Evolutionary conservation across 768 basidiomycete species (phyloP), one percentile per base, ranked within the genome.

Genomic region (Leccinum boreale): DNA sequence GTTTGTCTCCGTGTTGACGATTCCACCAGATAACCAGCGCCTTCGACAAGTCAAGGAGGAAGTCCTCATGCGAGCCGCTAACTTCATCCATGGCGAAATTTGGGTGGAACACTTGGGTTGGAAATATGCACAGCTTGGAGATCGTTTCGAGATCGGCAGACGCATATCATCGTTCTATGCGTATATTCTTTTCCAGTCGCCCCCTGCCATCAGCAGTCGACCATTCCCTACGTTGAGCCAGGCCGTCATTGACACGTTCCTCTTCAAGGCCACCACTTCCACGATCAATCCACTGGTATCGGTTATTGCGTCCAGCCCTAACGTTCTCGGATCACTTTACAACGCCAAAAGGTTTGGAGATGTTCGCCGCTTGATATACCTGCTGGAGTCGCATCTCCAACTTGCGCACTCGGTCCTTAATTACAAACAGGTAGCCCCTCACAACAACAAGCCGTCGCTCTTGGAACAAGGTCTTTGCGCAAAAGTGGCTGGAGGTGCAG

Each of bases 51-150:
- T 94, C 55, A 94, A 94, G 67, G 89, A 91, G 64, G 90, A 92
- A 57, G 92, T 94, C 5, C 78, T 95, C 23, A 74, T 90, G 50
- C 85, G 90, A 33, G 92, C 90, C 0, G 78, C 85, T 12, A 79
- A 79, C 5, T 92, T 94, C 60, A 81, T 95, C 9, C 91, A 94
- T 65, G 82, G 84, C 8, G 90, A 95, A 68, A 85, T 96, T 19
- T 98, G 94, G 94, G 82, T 88, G 1, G 87, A 89, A 63, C 89
- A 92, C 70, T 69, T 85, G 39, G 83, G 85, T 3, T 98, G 94
- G 94, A 90, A 90, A 69, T 97, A 94, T 62, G 77, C 78, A 4
- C 87, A 88, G 55, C 77, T 94, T 12, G 87, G 87, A 5, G 89
- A 92, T 67, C 81, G 90, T 39, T 95, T 92, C 65, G 89, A 92